Evolutionary conservation across 1,139 yeast genomes (phyloP).

Genomic region (Martiniozyma asiatica): DNA sequence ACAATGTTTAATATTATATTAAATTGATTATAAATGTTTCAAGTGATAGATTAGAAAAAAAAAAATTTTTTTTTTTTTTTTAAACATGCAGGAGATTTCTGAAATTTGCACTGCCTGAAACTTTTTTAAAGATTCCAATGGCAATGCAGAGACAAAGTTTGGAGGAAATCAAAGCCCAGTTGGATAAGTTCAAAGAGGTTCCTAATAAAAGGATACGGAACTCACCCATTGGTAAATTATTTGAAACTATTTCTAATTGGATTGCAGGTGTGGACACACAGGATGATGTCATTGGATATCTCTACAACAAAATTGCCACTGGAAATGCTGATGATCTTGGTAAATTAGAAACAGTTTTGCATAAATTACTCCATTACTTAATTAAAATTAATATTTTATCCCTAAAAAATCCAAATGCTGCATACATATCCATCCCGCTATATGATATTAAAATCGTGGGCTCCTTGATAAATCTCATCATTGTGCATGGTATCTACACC

Average conservation of each 20-base stretch:
- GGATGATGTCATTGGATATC: constrained; percentile 12
- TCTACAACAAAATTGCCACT: constrained; percentile 10
- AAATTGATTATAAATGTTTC: no score
- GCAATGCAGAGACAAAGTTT: no score
- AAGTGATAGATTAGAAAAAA: no score
- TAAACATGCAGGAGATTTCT: no score
- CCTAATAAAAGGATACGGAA: constrained; percentile 17
- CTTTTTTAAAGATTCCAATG: no score
- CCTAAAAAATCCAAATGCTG: constrained; percentile 21
- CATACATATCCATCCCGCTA: constrained; percentile 58
- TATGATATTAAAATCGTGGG: constrained; percentile 75
- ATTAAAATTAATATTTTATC: constrained; percentile 28
- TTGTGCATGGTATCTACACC: constrained; percentile 63
- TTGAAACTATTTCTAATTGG: no score
- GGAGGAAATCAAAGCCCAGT: constrained; percentile 12
- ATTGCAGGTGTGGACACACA: constrained; percentile 16
- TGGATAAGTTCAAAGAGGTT: constrained; percentile 15
- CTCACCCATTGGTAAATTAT: constrained; percentile 27
- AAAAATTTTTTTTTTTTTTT: constrained; percentile 1
- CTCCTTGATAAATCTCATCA: constrained; percentile 47
- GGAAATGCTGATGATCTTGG: background rate
- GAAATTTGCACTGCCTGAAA: no score
- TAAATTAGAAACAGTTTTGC: constrained; percentile 5
- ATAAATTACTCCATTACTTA: constrained; percentile 12
- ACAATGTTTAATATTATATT: constrained; percentile 11